A percentile compares a stretch with the other conserved stretches of the same genome.
Evolutionary conservation across 768 basidiomycete species (phyloP).

Genomic region (Clavulina sp.): DNA sequence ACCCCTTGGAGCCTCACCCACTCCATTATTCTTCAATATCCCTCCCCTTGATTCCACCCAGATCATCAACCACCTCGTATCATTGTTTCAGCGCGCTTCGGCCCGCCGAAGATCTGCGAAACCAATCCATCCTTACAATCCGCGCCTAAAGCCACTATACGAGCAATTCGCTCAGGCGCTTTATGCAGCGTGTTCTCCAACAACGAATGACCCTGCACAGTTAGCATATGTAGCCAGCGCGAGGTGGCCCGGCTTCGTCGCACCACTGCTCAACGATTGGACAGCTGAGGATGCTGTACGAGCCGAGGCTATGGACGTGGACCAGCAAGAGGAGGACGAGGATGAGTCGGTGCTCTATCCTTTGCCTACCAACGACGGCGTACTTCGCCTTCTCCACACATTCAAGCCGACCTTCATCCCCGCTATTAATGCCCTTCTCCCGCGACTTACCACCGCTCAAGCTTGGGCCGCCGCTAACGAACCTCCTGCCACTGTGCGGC

Average conservation of each 20-base stretch:
- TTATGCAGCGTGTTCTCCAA: constrained; percentile 42
- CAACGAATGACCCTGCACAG: constrained; percentile 49
- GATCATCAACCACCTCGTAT: constrained; percentile 2
- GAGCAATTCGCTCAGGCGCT: constrained; percentile 42
- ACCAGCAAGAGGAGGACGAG: constrained; percentile 3
- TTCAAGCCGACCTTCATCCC: constrained; percentile 45
- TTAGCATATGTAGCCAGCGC: constrained; percentile 61
- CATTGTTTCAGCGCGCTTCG: not conserved
- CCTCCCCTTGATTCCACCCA: constrained; percentile 35
- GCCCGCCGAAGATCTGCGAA: not conserved
- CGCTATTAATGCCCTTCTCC: constrained; percentile 51
- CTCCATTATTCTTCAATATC: constrained; percentile 52
- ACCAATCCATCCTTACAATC: constrained; percentile 26
- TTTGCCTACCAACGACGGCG: constrained; percentile 36
- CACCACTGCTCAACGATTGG: constrained; percentile 41
- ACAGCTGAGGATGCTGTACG: not conserved
- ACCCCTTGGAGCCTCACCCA: constrained; percentile 45
- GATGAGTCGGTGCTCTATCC: constrained; percentile 13
- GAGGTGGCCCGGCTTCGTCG: constrained; percentile 63
- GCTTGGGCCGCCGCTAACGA: constrained; percentile 42
- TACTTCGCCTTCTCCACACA: constrained; percentile 44
- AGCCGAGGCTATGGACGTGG: not conserved
- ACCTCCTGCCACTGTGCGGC: constrained; percentile 19
- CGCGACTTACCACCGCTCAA: constrained; percentile 43
- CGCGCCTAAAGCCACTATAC: constrained; percentile 37